A percentile compares a stretch with the other conserved stretches of the same genome.
Conservation (phyloP, 2,329 filamentous ascomycete genomes). For the Beauveria medogensis region DNA sequence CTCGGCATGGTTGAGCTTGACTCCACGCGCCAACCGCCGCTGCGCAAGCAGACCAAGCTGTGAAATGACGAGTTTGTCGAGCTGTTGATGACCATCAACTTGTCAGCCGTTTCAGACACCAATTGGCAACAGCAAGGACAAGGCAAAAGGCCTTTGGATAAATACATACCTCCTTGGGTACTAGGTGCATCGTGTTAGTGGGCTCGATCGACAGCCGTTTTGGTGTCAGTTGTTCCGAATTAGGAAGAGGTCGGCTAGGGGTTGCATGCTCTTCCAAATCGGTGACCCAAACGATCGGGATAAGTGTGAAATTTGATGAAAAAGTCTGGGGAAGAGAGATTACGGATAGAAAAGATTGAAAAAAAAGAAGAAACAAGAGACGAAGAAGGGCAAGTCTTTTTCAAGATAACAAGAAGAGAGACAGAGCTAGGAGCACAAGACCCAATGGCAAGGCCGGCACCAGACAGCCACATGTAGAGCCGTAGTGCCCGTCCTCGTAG, state of each 20-base stretch:
- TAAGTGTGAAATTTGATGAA: background rate
- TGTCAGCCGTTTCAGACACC: background rate
- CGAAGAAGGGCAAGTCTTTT: background rate
- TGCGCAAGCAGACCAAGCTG: conserved; percentile 85
- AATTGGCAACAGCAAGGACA: background rate
- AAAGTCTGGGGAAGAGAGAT: background rate
- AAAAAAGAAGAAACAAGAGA: background rate
- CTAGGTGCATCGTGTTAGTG: conserved; percentile 34
- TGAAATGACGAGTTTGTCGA: conserved; percentile 92
- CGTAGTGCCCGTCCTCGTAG: background rate
- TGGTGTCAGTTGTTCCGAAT: conserved; percentile 7
- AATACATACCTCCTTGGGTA: conserved; percentile 38
- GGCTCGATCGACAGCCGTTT: background rate
- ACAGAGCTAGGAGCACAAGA: background rate
- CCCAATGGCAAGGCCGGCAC: background rate
- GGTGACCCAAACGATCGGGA: conserved; percentile 1
- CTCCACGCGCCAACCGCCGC: conserved; percentile 75
- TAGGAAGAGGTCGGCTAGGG: conserved; percentile 5
- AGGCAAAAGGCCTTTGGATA: background rate
- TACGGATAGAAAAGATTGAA: background rate
- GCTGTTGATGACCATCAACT: conserved; percentile 37
- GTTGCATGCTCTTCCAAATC: conserved; percentile 6
- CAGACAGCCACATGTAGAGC: background rate
- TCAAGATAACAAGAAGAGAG: background rate
- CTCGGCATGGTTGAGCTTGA: conserved; percentile 85